These are phyloP conservation scores for Candida piceae DNA, from an alignment of 805 yeast species.

Conservation along the genomic window DNA sequence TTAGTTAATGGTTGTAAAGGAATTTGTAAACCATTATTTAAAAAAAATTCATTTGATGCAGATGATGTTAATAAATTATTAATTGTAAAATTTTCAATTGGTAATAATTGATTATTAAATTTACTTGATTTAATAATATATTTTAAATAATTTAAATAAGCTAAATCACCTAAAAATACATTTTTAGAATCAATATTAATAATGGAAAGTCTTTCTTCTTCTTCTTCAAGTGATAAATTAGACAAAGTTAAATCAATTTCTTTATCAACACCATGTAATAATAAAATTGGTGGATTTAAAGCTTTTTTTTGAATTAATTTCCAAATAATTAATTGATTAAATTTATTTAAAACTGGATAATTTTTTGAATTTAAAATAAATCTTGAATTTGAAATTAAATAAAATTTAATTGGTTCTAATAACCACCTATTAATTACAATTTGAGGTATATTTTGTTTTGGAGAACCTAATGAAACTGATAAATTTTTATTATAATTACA, in stretches of 20 bases:
- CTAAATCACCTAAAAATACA: slow-evolving; percentile 23
- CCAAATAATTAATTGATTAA: slow-evolving; percentile 45
- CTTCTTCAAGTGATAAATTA: too few relatives aligned
- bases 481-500: slow-evolving; percentile 51
- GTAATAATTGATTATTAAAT: slow-evolving; percentile 23
- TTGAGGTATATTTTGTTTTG: slow-evolving; percentile 51
- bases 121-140: slow-evolving; percentile 16
- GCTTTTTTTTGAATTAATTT: slow-evolving; percentile 39
- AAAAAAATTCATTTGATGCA: too few relatives aligned
- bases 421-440: slow-evolving; percentile 56
- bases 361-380: slow-evolving; percentile 56
- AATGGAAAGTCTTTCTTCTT: too few relatives aligned
- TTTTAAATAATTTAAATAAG: slow-evolving; percentile 28
- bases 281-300: slow-evolving; percentile 35
- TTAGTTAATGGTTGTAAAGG: slow-evolving; percentile 73
- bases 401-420: slow-evolving; percentile 59
- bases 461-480: slow-evolving; percentile 73
- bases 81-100: slow-evolving; percentile 24
- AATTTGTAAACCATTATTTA: slow-evolving; percentile 22
- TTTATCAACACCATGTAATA: slow-evolving; percentile 52
- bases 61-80: slow-evolving; percentile 15
- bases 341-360: slow-evolving; percentile 60
- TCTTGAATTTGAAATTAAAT: slow-evolving; percentile 49
- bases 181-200: slow-evolving; percentile 12
- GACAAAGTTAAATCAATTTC: too few relatives aligned